Percentiles rank a stretch among this genome's conserved stretches.
phyloP scores from a whole-genome alignment of 495 filamentous ascomycete genomes.

The Annulohypoxylon moriforme region DNA sequence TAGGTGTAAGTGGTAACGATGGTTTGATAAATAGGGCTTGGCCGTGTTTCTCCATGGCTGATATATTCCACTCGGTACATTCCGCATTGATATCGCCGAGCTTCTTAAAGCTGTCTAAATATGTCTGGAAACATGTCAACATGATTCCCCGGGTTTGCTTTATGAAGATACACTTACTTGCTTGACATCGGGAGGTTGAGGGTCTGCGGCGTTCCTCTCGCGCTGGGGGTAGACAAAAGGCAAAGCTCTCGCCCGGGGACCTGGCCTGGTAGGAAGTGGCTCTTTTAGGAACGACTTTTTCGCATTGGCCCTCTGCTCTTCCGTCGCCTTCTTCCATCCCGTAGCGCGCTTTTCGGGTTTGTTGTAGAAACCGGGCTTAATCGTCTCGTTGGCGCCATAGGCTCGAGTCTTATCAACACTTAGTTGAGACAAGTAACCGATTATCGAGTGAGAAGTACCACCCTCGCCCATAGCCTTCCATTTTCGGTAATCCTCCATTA shows the following conservation, averaged over 20 bases:
- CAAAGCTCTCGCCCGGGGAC: conserved; percentile 30
- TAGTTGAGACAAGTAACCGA: conserved; percentile 29
- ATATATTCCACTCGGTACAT: conserved; percentile 62
- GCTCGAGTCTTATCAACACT: conserved; percentile 28
- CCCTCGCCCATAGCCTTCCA: conserved; percentile 41
- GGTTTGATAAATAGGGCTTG: conserved; percentile 72
- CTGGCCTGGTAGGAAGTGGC: conserved; percentile 25
- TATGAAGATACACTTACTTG: conserved; percentile 1
- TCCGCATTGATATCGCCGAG: conserved; percentile 60
- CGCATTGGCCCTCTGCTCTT: conserved; percentile 31
- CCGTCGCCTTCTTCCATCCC: conserved; percentile 34
- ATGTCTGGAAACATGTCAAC: conserved; percentile 23
- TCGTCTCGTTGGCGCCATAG: conserved; percentile 26
- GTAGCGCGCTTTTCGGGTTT: conserved; percentile 30
- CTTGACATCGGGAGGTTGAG: conserved; percentile 26
- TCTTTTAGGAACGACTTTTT: conserved; percentile 32
- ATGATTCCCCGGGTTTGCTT: not conserved
- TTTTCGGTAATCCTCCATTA: conserved; percentile 22
- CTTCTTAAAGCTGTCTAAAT: conserved; percentile 57
- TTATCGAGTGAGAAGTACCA: conserved; percentile 12
- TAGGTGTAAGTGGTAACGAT: conserved; percentile 44
- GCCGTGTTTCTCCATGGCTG: conserved; percentile 81
- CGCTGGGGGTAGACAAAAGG: conserved; percentile 37
- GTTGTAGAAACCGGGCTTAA: conserved; percentile 36
- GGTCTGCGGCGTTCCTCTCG: conserved; percentile 33